These are phyloP conservation scores for Thalassiosira exigua DNA, from an alignment of 352 stramenopile species.

Conservation along the genomic window DNA sequence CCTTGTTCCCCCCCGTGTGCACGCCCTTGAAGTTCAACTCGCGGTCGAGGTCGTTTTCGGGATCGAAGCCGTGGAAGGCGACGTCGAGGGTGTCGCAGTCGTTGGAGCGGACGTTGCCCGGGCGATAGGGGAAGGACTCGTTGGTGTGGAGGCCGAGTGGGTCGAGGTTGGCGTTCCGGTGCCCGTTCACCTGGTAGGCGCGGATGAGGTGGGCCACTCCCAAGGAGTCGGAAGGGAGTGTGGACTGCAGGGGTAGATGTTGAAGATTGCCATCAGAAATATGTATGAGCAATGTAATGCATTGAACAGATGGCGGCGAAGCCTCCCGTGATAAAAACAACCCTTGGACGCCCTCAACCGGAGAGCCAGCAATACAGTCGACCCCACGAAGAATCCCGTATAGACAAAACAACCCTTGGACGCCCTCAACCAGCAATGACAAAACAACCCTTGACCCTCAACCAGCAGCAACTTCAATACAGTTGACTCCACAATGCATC, in stretches of 20 bases:
- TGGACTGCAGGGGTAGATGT: conserved; percentile 20
- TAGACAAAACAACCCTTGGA: no score
- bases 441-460: no score
- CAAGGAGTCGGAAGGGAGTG: conserved; percentile 87
- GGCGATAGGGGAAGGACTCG: conserved; percentile 77
- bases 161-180: conserved; percentile 95
- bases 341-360: no score
- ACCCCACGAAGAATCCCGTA: no score
- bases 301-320: no score
- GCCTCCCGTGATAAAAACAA: no score
- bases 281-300: no score
- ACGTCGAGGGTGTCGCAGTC: conserved; percentile 66
- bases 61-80: conserved; percentile 78
- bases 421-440: no score
- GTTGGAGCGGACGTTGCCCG: conserved; percentile 50
- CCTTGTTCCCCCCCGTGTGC: conserved; percentile 80
- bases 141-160: conserved; percentile 91
- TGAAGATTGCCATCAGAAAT: no score
- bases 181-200: conserved; percentile 96
- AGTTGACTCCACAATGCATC: no score
- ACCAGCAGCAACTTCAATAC: no score
- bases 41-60: conserved; percentile 73
- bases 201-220: conserved; percentile 96
- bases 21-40: conserved; percentile 79
- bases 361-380: no score